A percentile compares a stretch with the other conserved stretches of the same genome.
phyloP scores from a whole-genome alignment of 148 eudicot species.

The Arbutus unedo region DNA sequence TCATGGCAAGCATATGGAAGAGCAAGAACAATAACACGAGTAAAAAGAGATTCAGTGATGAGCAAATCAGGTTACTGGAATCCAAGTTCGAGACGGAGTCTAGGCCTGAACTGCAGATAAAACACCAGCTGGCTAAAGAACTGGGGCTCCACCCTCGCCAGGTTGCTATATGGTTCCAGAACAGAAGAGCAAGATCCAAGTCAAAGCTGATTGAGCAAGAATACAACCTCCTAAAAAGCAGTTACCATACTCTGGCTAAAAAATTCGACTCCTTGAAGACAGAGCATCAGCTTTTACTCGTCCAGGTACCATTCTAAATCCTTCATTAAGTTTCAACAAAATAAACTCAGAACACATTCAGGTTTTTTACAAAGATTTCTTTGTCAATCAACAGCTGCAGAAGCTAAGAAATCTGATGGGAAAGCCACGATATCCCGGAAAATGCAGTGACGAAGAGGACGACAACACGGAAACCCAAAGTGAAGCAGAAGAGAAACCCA shows the following conservation, averaged over 20 bases:
- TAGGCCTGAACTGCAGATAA: conserved; percentile 48
- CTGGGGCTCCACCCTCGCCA: conserved; percentile 58
- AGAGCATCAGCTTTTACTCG: conserved; percentile 38
- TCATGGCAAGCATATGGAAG: conserved; percentile 17
- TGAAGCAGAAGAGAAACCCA: conserved; percentile 6
- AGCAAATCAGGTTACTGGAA: conserved; percentile 42
- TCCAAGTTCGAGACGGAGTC: conserved; percentile 42
- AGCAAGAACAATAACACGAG: conserved; percentile 21
- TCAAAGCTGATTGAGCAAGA: conserved; percentile 54
- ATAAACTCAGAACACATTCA: background rate
- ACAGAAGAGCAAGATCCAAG: conserved; percentile 51
- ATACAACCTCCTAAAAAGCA: conserved; percentile 31
- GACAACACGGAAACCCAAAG: conserved; percentile 12
- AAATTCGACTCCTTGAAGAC: conserved; percentile 33
- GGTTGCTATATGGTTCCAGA: conserved; percentile 65
- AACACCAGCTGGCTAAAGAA: conserved; percentile 45
- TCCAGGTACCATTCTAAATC: conserved; percentile 32
- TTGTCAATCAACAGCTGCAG: conserved; percentile 35
- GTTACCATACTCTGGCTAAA: conserved; percentile 38
- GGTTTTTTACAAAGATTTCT: background rate
- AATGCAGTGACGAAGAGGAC: conserved; percentile 12
- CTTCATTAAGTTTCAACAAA: no score
- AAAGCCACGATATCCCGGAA: background rate
- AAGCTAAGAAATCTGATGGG: conserved; percentile 32
- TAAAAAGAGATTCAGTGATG: conserved; percentile 36